Evolutionary conservation across 1,284 basidiomycete genomes (phyloP).

Genomic region (Vanrija humicola): DNA sequence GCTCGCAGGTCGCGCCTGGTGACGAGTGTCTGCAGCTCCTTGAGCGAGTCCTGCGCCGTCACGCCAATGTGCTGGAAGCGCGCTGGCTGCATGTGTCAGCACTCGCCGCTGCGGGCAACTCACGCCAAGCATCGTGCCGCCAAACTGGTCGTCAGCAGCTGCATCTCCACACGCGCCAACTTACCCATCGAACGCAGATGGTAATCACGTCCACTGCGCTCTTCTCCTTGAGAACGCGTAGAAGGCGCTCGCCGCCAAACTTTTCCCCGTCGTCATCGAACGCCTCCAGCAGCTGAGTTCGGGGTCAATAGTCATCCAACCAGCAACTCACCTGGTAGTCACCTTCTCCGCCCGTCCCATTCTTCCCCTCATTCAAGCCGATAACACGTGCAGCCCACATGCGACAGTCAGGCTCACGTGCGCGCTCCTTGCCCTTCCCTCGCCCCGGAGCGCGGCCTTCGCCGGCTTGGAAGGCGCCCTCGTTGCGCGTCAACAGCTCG

Average conservation of each 20-base stretch:
- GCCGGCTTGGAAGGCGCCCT: constrained; percentile 38
- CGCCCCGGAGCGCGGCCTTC: constrained; percentile 22
- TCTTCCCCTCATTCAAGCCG: constrained; percentile 32
- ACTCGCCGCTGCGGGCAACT: constrained; percentile 6
- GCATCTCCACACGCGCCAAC: not conserved
- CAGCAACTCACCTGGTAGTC: constrained; percentile 39
- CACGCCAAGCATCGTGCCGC: constrained; percentile 45
- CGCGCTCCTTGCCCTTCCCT: constrained; percentile 27
- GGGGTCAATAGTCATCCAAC: not conserved
- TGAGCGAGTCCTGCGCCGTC: constrained; percentile 34
- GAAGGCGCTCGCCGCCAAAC: constrained; percentile 41
- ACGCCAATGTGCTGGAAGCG: constrained; percentile 44
- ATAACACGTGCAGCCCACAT: constrained; percentile 45
- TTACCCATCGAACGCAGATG: constrained; percentile 42
- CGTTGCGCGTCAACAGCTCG: constrained; percentile 19
- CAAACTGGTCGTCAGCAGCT: constrained; percentile 23
- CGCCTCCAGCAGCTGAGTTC: constrained; percentile 33
- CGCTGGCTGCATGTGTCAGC: constrained; percentile 32
- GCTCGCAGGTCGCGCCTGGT: constrained; percentile 32
- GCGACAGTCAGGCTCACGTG: constrained; percentile 43
- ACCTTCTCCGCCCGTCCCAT: constrained; percentile 42
- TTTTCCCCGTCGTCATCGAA: constrained; percentile 46
- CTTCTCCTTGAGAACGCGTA: constrained; percentile 32
- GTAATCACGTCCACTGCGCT: constrained; percentile 40
- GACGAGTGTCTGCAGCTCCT: constrained; percentile 25